These are phyloP conservation scores for Lactifluus piperatus DNA, from an alignment of 768 basidiomycete species.

Conservation along the genomic window DNA sequence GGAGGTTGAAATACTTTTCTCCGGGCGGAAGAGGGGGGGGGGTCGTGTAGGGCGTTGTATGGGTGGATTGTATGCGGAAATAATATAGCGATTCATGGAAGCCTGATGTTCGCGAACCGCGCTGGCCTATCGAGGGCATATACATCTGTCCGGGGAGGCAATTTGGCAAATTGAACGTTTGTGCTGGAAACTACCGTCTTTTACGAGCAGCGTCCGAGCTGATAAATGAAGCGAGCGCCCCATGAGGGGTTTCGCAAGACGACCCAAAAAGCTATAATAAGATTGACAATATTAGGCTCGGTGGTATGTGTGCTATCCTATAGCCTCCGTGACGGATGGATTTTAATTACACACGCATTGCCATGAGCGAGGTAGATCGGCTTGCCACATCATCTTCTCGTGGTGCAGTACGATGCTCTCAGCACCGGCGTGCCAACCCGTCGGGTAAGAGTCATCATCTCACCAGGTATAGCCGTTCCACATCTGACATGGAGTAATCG, in stretches of 20 bases:
- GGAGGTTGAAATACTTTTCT: too few relatives aligned
- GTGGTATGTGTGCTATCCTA: too few relatives aligned
- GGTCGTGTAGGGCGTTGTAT: too few relatives aligned
- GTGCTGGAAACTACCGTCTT: conserved; percentile 85
- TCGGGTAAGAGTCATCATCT: conserved; percentile 5
- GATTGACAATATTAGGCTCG: conserved; percentile 40
- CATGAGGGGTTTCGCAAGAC: neutral
- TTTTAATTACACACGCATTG: conserved; percentile 77
- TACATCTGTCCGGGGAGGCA: too few relatives aligned
- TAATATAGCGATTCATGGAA: too few relatives aligned
- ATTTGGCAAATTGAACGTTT: too few relatives aligned
- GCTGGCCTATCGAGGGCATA: too few relatives aligned
- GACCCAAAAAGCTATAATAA: too few relatives aligned
- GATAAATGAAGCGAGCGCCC: neutral
- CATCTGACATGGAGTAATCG: conserved; percentile 27
- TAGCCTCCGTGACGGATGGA: conserved; percentile 75
- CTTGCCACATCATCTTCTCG: conserved; percentile 38
- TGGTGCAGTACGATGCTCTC: conserved; percentile 22
- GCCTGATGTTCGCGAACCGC: too few relatives aligned
- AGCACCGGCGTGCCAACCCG: conserved; percentile 28
- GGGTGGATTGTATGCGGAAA: too few relatives aligned
- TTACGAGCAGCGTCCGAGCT: conserved; percentile 4
- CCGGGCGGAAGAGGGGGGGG: too few relatives aligned
- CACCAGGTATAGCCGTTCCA: conserved; percentile 20
- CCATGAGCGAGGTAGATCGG: too few relatives aligned